Evolutionary conservation across 108 stramenopile species (phyloP), one percentile per base, ranked within the genome.

Genomic region (Thalassiosira profunda): DNA sequence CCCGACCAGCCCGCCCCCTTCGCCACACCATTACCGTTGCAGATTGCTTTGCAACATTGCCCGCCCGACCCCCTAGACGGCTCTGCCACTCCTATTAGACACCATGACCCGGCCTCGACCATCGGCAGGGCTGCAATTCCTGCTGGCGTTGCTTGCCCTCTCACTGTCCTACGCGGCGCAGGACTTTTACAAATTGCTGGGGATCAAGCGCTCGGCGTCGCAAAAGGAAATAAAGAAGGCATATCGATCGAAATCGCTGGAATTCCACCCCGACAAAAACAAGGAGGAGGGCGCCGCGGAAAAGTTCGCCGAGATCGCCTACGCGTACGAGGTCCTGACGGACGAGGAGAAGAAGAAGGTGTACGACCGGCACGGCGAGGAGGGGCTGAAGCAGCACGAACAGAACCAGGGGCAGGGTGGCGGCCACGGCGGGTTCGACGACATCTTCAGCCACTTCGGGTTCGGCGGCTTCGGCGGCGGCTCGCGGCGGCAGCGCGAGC

Each of bases 191-290:
- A 82, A 84, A 73, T 59, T 93, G 30, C 86, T 96, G 52, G 92
- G 92, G 18, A 63, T 93, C 35, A 83, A 74, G 11, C 74, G 83
- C 37, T 40, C 59, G 10, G 91, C 92, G 35, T 79, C 92, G 7
- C 70, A 66, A 24, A 96, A 96, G 55, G 93, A 94, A 67, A 94
- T 94, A 52, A 95, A 94, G 66, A 98, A 98, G 68, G 98, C 98
- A 0, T 99, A 98, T 62, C 88, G 97, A 6, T 79, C 91, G 71
- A 91, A 96, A 51, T 92, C 92, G 5, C 83, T 98, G 25, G 84
- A 97, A 65, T 96, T 81, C 63, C 98, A 99, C 67, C 96, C 96
- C 34, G 98, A 99, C 79, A 99, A 99, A 70, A 97, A 97, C 70
- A 93, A 92, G 63, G 84, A 61, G n/a, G 88, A 93, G 59, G 93